Evolutionary conservation across 2,329 filamentous ascomycete species (phyloP).

Genomic region (Aureobasidium pullulans): DNA sequence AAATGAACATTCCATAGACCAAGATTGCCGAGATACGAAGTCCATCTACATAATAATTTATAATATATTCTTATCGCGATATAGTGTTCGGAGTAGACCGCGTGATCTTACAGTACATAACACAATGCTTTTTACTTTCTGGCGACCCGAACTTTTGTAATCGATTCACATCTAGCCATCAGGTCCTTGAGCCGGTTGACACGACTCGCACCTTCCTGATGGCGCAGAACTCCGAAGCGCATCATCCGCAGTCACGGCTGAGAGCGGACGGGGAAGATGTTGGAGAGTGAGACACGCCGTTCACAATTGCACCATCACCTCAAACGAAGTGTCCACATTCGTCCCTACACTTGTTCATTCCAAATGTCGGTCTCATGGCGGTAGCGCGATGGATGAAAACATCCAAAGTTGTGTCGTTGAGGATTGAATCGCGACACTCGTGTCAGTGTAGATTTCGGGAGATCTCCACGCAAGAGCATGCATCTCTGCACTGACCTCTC

Average conservation of each 20-base stretch:
- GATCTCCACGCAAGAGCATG: background rate
- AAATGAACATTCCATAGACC: background rate
- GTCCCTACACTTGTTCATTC: background rate
- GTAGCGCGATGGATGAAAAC: background rate
- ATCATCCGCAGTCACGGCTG: background rate
- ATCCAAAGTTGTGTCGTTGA: background rate
- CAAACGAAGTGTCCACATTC: background rate
- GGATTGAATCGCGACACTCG: background rate
- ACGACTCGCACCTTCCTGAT: too few relatives aligned
- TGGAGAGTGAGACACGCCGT: background rate
- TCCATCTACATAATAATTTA: background rate
- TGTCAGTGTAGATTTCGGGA: background rate
- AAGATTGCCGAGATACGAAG: background rate
- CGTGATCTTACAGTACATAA: background rate
- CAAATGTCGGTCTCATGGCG: background rate
- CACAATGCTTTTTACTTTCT: too few relatives aligned
- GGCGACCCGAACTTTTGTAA: too few relatives aligned
- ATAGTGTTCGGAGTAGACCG: background rate
- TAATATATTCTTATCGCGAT: background rate
- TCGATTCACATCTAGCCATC: too few relatives aligned
- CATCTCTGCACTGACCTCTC: too few relatives aligned
- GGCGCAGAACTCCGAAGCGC: too few relatives aligned
- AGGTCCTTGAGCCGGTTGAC: too few relatives aligned
- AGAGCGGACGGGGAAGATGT: background rate
- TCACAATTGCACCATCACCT: background rate